Evolutionary conservation across 2,329 filamentous ascomycete genomes (phyloP), one percentile per base, ranked within the genome.

Genomic region (Xylariaceae sp.): DNA sequence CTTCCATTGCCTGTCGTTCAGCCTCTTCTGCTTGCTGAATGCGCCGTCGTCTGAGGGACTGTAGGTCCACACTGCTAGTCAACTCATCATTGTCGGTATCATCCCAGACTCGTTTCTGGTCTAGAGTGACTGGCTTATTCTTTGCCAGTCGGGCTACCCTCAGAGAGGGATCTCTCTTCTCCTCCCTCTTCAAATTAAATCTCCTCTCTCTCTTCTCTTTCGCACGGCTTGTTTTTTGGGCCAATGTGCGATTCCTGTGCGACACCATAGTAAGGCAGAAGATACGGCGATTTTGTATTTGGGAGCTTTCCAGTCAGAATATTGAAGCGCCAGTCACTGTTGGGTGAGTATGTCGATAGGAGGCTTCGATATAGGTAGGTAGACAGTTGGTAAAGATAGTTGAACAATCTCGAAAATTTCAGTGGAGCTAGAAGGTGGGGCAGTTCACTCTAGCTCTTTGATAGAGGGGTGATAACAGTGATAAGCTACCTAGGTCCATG

Each of bases 51-150:
- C 85, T 87, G 47, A 71, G 65, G 65, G 86, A 71, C 68, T 83
- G 78, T 52, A 88, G 75, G 61, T 88, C 83, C 28, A 87, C 83
- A 63, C 76, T 12, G 76, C 76, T 61, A 80, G 82, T 5, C 86
- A 76, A 45, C 77, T 81, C 61, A 64, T 88, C 84, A 45, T 81
- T 82, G 44, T 87, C 87, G 46, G 85, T 84, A 49, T 93, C 87
- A 68, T 97, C 93, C 91, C 92, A 98, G 28, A 91, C 87, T 72
- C 95, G 86, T 79, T 96, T 96, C 67, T 87, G 85, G 67, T 97
- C 93, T 56, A 96, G 82, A 0, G 92, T 96, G 52, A 85, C 74
- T 0, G 95, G 90, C 39, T 92, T 83, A 76, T 96, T 96, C 65
- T 84, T 86, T 58, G 86, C 87, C 59, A 94, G 79, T 67, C 95